phyloP scores from a whole-genome alignment of 306 rosid genomes.

The Parietaria judaica region DNA sequence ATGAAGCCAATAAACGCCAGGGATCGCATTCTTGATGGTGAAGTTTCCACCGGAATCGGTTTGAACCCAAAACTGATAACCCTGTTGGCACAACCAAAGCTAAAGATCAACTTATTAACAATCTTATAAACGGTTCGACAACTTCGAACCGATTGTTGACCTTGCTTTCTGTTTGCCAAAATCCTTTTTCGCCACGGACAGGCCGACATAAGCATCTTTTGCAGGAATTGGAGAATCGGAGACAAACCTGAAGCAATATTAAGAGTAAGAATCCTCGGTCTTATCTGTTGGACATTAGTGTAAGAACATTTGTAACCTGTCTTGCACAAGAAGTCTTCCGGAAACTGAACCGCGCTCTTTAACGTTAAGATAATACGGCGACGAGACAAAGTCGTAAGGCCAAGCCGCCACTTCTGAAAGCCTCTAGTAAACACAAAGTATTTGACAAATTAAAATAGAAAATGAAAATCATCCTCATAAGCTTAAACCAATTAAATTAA shows the following conservation, averaged over 20 bases:
- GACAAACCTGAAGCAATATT: conserved; percentile 19
- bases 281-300: not conserved
- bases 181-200: conserved; percentile 35
- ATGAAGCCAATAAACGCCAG: conserved; percentile 37
- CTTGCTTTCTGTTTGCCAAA: conserved; percentile 44
- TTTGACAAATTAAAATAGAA: conserved; percentile 1
- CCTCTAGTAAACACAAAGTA: conserved; percentile 21
- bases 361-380: conserved; percentile 21
- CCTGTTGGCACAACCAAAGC: conserved; percentile 9
- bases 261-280: not conserved
- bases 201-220: conserved; percentile 29
- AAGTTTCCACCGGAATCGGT: conserved; percentile 32
- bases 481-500: not conserved
- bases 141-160: conserved; percentile 9
- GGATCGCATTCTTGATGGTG: conserved; percentile 29
- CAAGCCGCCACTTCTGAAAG: conserved; percentile 28
- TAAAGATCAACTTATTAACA: not conserved
- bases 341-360: conserved; percentile 34
- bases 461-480: not conserved
- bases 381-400: conserved; percentile 37
- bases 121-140: too few species aligned
- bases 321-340: conserved; percentile 27
- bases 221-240: conserved; percentile 28
- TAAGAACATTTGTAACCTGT: conserved; percentile 17
- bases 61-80: conserved; percentile 38